A percentile compares a stretch with the other conserved stretches of the same genome.
phyloP scores from a whole-genome alignment of 352 stramenopile genomes.

The Globisporangium emineosum region DNA sequence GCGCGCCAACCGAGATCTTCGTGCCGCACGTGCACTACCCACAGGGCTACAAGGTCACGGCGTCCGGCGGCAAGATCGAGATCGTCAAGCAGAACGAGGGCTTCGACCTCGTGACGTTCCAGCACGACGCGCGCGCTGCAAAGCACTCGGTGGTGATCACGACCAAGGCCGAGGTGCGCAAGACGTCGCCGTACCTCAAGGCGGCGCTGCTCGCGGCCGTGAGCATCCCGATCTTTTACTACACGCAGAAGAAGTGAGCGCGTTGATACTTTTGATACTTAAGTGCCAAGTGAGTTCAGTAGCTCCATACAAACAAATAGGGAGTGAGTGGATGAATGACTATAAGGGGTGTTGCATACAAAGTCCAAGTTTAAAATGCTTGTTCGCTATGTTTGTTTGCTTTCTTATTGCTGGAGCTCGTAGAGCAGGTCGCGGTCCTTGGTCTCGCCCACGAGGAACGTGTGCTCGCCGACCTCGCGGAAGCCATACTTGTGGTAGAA shows the following conservation, averaged over 20 bases:
- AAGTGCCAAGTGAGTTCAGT: neutral
- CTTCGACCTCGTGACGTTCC: slow-evolving; percentile 52
- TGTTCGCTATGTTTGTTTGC: neutral
- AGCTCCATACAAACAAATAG: no score
- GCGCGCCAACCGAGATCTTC: slow-evolving; percentile 51
- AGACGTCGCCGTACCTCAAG: slow-evolving; percentile 16
- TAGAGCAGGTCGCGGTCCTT: slow-evolving; percentile 24
- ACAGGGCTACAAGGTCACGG: slow-evolving; percentile 46
- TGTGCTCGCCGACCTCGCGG: slow-evolving; percentile 25
- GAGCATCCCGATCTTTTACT: slow-evolving; percentile 12
- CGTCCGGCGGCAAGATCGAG: slow-evolving; percentile 57
- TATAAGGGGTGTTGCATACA: neutral
- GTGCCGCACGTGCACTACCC: slow-evolving; percentile 77
- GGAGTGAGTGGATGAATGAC: neutral
- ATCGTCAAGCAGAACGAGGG: slow-evolving; percentile 40
- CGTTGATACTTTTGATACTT: neutral
- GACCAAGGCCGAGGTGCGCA: slow-evolving; percentile 24
- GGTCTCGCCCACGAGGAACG: slow-evolving; percentile 20
- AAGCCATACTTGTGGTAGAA: slow-evolving; percentile 38
- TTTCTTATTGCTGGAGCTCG: slow-evolving; percentile 12
- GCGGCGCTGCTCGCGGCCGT: slow-evolving; percentile 14
- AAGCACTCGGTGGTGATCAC: slow-evolving; percentile 42
- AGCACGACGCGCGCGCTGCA: slow-evolving; percentile 29
- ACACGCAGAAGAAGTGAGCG: slow-evolving; percentile 7
- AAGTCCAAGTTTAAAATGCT: slow-evolving; percentile 2